Evolutionary conservation across 352 stramenopile species (phyloP), one percentile per base, ranked within the genome.

Genomic region (Globisporangium iwayamae): DNA sequence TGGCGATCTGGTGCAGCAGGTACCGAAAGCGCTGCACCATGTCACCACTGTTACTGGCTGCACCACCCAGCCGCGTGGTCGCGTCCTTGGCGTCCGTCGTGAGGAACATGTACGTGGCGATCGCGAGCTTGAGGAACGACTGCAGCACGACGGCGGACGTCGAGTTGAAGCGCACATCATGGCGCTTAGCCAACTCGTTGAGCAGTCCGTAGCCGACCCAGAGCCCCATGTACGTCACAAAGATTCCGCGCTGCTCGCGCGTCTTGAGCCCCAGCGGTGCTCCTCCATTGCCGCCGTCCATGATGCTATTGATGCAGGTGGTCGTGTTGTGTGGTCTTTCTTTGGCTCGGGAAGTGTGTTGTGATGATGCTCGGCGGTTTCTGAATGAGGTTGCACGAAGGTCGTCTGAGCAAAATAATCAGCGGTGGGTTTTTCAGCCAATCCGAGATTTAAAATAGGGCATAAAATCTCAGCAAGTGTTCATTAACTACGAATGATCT

Each of bases 181-280:
- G 59, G 48, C 78, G 82, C 70, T 91, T 93, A 13, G 82, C 81
- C 50, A 90, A 70, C 66, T 93, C 84, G 52, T 91, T 93, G 11
- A 93, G 71, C 14, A 93, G 71, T 0, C 84, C 84, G 66, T 93
- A 93, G 69, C 68, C 70, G 10, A 93, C 79, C 82, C 84, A 93
- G 28, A 93, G 81, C 2, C 62, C 62, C 71, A 93, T 93, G 71
- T 93, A 93, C 62, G 80, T 83, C 62, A 90, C 65, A 65, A 93
- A 93, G 60, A 93, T 75, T 60, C 70, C 72, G 62, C 83, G 81
- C 71, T 93, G 84, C 60, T 81, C 71, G 62, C 69, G 71, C 39
- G 82, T 91, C 69, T 91, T 81, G 53, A 93, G 79, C n/a, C 82
- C 84, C 11, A 93, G 75, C 56, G 81, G 80, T 25, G 81, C 73